Conservation (phyloP, 2,329 filamentous ascomycete species). For the Leptoxyphium fumago region DNA sequence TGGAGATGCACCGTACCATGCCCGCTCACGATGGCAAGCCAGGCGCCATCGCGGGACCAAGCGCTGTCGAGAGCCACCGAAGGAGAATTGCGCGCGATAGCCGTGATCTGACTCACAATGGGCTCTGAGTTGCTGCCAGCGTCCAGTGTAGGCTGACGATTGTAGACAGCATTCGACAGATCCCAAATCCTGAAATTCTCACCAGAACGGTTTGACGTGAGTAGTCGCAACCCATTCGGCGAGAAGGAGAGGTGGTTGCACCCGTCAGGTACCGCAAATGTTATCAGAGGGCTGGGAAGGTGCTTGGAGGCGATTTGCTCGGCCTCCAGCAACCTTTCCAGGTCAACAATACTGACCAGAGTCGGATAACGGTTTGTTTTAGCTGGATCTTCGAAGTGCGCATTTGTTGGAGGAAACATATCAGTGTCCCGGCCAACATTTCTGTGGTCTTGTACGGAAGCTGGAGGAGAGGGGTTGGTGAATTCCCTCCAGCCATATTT, state of each 20-base stretch:
- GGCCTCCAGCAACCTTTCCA: slow-evolving; percentile 41
- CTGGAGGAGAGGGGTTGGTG: slow-evolving; percentile 44
- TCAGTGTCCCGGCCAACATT: slow-evolving; percentile 6
- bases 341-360: slow-evolving; percentile 59
- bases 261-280: slow-evolving; percentile 56
- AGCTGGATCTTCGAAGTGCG: slow-evolving; percentile 38
- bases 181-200: slow-evolving; percentile 76
- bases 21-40: slow-evolving; percentile 78
- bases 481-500: slow-evolving; percentile 68
- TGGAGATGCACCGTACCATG: slow-evolving; percentile 91
- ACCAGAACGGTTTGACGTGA: slow-evolving; percentile 71
- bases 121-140: slow-evolving; percentile 18
- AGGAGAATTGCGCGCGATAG: slow-evolving; percentile 82
- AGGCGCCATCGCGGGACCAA: slow-evolving; percentile 74
- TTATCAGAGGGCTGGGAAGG: slow-evolving; percentile 47
- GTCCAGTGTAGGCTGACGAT: slow-evolving; percentile 24
- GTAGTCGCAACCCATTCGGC: slow-evolving; percentile 55
- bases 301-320: slow-evolving; percentile 36
- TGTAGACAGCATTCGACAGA: slow-evolving; percentile 40
- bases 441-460: slow-evolving; percentile 6
- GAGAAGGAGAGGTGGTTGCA: slow-evolving; percentile 73
- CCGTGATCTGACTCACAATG: slow-evolving; percentile 65
- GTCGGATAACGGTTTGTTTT: slow-evolving; percentile 49
- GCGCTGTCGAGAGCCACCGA: slow-evolving; percentile 80
- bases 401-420: slow-evolving; percentile 61